Evolutionary conservation across 371 early-diverging fungal species (phyloP).

Genomic region (Rhizopus delemar): DNA sequence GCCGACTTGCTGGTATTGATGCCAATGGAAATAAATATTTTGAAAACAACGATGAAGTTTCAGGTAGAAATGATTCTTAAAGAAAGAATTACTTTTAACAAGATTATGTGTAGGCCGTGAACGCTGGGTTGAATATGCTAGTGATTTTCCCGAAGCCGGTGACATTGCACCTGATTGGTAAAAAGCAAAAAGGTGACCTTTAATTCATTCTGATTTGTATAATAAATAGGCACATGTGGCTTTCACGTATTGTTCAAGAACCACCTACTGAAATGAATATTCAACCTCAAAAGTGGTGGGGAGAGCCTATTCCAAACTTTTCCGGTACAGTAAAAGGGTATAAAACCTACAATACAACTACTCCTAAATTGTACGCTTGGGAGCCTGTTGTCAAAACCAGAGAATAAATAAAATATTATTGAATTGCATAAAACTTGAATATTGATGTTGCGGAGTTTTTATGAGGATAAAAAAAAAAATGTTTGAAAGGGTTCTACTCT

Average conservation of each 20-base stretch:
- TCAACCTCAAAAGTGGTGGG: conserved; percentile 49
- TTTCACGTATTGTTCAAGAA: conserved; percentile 81
- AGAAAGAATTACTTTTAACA: too few species aligned
- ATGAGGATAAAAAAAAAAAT: neutral
- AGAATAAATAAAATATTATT: conserved; percentile 18
- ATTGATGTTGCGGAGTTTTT: neutral
- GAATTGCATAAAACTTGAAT: neutral
- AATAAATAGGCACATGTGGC: conserved; percentile 85
- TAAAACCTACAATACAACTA: conserved; percentile 86
- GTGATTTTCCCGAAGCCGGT: conserved; percentile 70
- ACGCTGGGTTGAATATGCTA: conserved; percentile 89
- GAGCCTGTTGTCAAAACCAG: conserved; percentile 65
- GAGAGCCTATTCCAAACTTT: conserved; percentile 60
- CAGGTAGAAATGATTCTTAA: conserved; percentile 39
- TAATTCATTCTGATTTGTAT: neutral
- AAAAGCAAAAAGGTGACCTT: neutral
- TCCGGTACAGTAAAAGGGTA: conserved; percentile 77
- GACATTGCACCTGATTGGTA: conserved; percentile 93
- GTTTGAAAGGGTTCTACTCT: neutral
- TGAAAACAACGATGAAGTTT: conserved; percentile 83
- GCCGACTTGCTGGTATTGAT: conserved; percentile 84
- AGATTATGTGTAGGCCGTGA: conserved; percentile 66
- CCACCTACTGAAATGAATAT: conserved; percentile 64
- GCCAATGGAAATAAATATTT: conserved; percentile 90
- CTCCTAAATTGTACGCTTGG: conserved; percentile 81